phyloP scores from a whole-genome alignment of 768 basidiomycete species.

The Candolleomyces efflorescens region DNA sequence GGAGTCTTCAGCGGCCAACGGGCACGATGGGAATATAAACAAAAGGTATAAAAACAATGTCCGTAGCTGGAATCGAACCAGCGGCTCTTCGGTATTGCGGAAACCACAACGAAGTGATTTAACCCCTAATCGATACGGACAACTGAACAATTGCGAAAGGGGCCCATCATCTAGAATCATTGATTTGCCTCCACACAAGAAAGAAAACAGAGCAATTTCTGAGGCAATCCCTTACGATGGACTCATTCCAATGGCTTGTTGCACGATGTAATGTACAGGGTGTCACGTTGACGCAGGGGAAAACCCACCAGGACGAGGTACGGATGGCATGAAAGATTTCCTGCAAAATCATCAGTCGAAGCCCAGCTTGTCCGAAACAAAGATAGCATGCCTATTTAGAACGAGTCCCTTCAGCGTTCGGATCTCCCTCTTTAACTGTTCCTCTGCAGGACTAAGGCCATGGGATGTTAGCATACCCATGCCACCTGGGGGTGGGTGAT shows the following conservation, averaged over 20 bases:
- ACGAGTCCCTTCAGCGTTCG: constrained; percentile 76
- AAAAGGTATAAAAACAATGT: constrained; percentile 13
- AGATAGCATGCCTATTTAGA: constrained; percentile 55
- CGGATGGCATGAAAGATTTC: constrained; percentile 36
- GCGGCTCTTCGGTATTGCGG: constrained; percentile 24
- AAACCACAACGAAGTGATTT: constrained; percentile 30
- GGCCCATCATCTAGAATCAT: too few relatives aligned
- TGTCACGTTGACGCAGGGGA: not conserved
- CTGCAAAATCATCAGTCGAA: constrained; percentile 16
- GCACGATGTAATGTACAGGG: too few relatives aligned
- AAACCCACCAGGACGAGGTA: constrained; percentile 16
- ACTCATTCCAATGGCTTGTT: too few relatives aligned
- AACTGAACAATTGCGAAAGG: not conserved
- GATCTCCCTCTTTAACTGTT: constrained; percentile 71
- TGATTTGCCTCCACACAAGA: too few relatives aligned
- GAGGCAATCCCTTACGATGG: too few relatives aligned
- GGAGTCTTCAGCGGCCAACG: not conserved
- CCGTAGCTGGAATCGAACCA: constrained; percentile 31
- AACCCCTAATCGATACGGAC: constrained; percentile 30
- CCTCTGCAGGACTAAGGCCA: constrained; percentile 43
- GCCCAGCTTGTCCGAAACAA: not conserved
- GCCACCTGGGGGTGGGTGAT: constrained; percentile 27
- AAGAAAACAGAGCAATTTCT: too few relatives aligned
- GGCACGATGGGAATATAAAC: not conserved
- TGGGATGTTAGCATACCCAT: constrained; percentile 22